These are phyloP conservation scores for Rhizopus stolonifer DNA, from an alignment of 371 early-diverging fungal genomes.

Conservation along the genomic window DNA sequence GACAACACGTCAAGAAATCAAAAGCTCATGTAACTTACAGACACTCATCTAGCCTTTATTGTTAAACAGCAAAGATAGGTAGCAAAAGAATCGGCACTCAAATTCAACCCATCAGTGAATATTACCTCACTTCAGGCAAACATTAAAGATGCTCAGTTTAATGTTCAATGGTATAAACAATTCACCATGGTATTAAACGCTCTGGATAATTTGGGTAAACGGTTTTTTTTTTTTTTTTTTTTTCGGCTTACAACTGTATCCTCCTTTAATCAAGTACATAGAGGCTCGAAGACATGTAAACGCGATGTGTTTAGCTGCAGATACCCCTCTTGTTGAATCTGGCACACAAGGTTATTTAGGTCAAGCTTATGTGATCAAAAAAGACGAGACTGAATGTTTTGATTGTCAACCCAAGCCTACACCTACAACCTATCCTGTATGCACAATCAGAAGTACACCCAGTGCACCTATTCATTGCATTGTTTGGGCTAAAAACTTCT, in stretches of 20 bases:
- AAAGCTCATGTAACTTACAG: conserved; percentile 74
- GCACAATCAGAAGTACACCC: conserved; percentile 98
- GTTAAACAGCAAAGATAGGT: conserved; percentile 45
- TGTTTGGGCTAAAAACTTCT: conserved; percentile 97
- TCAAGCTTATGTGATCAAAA: conserved; percentile 90
- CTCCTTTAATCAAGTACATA: conserved; percentile 27
- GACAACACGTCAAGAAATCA: conserved; percentile 87
- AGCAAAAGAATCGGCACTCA: conserved; percentile 74
- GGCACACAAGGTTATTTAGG: conserved; percentile 98
- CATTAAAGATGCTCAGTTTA: conserved; percentile 81
- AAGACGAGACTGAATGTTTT: conserved; percentile 90
- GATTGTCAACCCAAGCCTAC: conserved; percentile 95
- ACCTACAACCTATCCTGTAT: conserved; percentile 91
- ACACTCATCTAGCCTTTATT: not conserved
- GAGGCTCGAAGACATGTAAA: conserved; percentile 97
- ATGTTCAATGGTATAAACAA: conserved; percentile 83
- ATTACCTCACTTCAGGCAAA: conserved; percentile 83
- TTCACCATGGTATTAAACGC: conserved; percentile 98
- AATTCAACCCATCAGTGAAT: conserved; percentile 79
- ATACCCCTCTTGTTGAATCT: conserved; percentile 92
- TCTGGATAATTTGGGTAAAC: conserved; percentile 93
- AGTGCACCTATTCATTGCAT: conserved; percentile 97
- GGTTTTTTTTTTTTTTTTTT: not conserved
- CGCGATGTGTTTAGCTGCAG: conserved; percentile 89
- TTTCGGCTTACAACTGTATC: not conserved